phyloP scores from a whole-genome alignment of 371 early-diverging fungal species.

The Rhizopus stolonifer region DNA sequence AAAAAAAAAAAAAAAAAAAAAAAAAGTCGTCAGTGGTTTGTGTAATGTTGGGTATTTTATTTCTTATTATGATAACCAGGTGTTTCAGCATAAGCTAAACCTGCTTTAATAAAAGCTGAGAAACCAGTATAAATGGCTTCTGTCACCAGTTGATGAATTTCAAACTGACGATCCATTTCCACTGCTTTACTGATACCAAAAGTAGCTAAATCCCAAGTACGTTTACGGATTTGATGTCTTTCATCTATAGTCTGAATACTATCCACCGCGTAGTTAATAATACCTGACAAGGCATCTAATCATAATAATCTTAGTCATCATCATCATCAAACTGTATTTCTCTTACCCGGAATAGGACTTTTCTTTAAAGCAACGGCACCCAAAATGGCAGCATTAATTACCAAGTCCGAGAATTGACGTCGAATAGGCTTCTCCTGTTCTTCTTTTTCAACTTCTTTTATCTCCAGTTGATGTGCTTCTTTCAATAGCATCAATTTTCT shows the following conservation, averaged over 20 bases:
- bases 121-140: slow-evolving; percentile 51
- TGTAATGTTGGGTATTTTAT: no score
- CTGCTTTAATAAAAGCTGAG: slow-evolving; percentile 59
- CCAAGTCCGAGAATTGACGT: slow-evolving; percentile 38
- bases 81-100: slow-evolving; percentile 60
- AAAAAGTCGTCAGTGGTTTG: no score
- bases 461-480: slow-evolving; percentile 19
- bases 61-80: slow-evolving; percentile 30
- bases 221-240: slow-evolving; percentile 50
- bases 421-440: slow-evolving; percentile 14
- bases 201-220: slow-evolving; percentile 52
- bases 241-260: slow-evolving; percentile 50
- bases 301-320: neutral
- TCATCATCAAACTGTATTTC: neutral
- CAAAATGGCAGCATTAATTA: slow-evolving; percentile 52
- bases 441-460: slow-evolving; percentile 10
- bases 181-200: slow-evolving; percentile 48
- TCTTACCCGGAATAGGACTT: slow-evolving; percentile 59
- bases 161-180: slow-evolving; percentile 59
- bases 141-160: slow-evolving; percentile 57
- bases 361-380: slow-evolving; percentile 65
- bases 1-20: no score
- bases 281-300: slow-evolving; percentile 45
- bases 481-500: slow-evolving; percentile 33
- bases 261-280: slow-evolving; percentile 40